Base-by-base conservation (phyloP, 73 alveolate genomes). In the Tetrahymena malaccensis region DNA sequence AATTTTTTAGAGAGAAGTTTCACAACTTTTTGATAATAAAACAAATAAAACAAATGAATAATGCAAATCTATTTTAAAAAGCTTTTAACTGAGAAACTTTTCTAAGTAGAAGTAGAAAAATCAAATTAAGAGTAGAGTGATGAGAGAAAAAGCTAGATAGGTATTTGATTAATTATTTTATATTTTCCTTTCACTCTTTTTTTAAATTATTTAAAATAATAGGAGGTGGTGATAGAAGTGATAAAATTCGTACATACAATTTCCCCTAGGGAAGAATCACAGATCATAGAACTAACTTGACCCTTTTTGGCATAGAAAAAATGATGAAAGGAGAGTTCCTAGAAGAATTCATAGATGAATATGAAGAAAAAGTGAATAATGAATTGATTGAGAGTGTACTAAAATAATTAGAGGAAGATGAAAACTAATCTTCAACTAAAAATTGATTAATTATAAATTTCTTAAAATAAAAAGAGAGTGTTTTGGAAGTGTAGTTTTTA, bases 261-360 rank as follows among this genome's bases (percentile, higher is more conserved):
- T 98, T 97, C 96, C 99, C 99, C 4, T 94, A 97, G 55, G 98
- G 97, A 56, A 94, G 99, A 93, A 97, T 98, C 85, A 98, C 99
- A 16, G 99, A 98, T 95, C 99, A 98, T 94, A 94, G 99, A 94
- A 93, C 97, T 34, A 97, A 97, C 16, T 93, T 94, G 34, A 94
- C 98, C 35, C 84, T 96, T 94, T 97, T 55, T 93, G 99, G 99
- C 6, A 95, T 98, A 8, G 99, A 98, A 43, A 96, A 94, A 35
- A 98, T 98, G 99, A 94, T 98, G 43, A 93, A 94, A 17, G 98
- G 99, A 95, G 98, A 94, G 22, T 94, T 96, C 17, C 94, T 98
- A 11, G 98, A 96, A 85, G 96, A 96, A 43, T 97, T 98, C 85
- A 94, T 97, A 84, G 98, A 97, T 37, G 97, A 96, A 19, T 43